Percentiles rank a stretch among this genome's conserved stretches.
Conservation (phyloP, 2,329 filamentous ascomycete genomes). For the Colletotrichum echinochloae region DNA sequence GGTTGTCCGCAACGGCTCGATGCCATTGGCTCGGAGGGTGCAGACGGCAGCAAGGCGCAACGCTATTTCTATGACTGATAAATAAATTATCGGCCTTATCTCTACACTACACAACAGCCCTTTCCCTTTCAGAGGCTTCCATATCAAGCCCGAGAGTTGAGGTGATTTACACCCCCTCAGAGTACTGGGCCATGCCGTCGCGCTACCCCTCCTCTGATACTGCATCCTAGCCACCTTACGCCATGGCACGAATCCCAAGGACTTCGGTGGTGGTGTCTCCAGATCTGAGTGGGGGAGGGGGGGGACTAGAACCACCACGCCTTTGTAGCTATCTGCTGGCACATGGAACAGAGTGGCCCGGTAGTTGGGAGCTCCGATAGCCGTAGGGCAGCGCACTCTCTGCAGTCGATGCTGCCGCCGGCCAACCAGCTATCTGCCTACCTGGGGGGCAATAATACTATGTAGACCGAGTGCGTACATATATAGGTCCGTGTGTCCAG, state of each 20-base stretch:
- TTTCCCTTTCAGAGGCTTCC: constrained; percentile 21
- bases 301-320: constrained; percentile 13
- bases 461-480: constrained; percentile 11
- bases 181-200: background rate
- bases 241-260: background rate
- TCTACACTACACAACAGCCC: no score
- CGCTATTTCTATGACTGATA: constrained; percentile 41
- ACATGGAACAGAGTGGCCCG: constrained; percentile 22
- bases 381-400: constrained; percentile 4
- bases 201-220: background rate
- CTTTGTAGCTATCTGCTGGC: constrained; percentile 19
- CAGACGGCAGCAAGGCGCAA: constrained; percentile 1
- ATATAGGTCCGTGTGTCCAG: constrained; percentile 31
- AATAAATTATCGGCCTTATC: constrained; percentile 41
- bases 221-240: background rate
- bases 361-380: constrained; percentile 37
- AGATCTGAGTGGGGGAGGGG: constrained; percentile 21
- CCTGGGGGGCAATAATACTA: background rate
- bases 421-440: constrained; percentile 30
- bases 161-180: background rate
- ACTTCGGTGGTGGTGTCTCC: background rate
- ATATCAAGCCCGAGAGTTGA: background rate
- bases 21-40: constrained; percentile 6
- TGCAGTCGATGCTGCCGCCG: constrained; percentile 34
- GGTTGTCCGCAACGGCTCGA: background rate